These are phyloP conservation scores for Aspergillus biplanus DNA, from an alignment of 495 filamentous ascomycete species.

Conservation along the genomic window DNA sequence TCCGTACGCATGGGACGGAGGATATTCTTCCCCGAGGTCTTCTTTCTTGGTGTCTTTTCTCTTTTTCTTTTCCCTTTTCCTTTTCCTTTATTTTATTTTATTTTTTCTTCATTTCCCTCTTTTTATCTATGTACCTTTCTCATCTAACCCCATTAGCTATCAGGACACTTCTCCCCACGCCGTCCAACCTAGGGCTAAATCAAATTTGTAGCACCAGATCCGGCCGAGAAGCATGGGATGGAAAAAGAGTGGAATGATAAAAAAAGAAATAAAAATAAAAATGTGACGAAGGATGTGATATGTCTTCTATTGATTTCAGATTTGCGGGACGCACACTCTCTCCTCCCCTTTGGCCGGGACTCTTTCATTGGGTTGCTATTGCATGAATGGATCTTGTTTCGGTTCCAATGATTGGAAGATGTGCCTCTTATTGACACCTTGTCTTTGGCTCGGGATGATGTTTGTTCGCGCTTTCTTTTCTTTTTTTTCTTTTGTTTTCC, in stretches of 20 bases:
- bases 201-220: background rate
- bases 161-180: no score
- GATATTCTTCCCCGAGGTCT: background rate
- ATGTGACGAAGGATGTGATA: conserved; percentile 27
- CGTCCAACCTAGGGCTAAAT: background rate
- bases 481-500: background rate
- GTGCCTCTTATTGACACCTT: background rate
- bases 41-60: background rate
- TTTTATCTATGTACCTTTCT: background rate
- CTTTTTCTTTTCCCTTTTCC: background rate
- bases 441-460: conserved; percentile 36
- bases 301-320: conserved; percentile 26
- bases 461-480: background rate
- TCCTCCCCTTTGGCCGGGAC: background rate
- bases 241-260: background rate
- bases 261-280: background rate
- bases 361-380: background rate
- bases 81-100: background rate
- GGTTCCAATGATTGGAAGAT: no score
- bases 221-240: background rate
- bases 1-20: background rate
- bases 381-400: background rate
- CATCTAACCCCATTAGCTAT: background rate
- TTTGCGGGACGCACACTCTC: background rate
- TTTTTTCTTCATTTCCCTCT: background rate